Base-by-base conservation (phyloP, 768 basidiomycete species). In the Brasilioporus rufonigricans region DNA sequence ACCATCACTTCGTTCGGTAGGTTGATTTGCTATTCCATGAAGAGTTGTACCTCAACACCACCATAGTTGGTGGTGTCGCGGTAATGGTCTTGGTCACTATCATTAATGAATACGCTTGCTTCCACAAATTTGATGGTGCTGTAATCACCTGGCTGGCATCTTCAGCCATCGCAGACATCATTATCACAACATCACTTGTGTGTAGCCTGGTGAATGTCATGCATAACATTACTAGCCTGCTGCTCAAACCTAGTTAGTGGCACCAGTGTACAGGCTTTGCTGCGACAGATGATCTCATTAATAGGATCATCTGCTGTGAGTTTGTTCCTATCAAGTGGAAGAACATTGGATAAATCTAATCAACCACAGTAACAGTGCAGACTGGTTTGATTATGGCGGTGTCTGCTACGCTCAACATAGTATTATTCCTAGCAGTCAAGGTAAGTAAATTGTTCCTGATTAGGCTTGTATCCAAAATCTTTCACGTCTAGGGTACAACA, bases 231-330 rank as follows among this genome's bases (percentile, higher is more conserved):
- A 16, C 53, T 33, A 3, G 21, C n/a, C 14, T 31, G 26, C 1
- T 39, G 14, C 24, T 50, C 32, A 33, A 1, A 11, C 29, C 9
- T 18, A 2, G 16, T 47, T 48, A 80, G 79, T 60, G 66, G 38
- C 72, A 60, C 36, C 72, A 78, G 53, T 76, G 73, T 55, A 79
- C 77, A 0, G 78, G 78, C 12, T 76, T 77, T 53, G 56, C 66
- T 12, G 58, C 60, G 13, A 77, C 78, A 1, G 77, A 80, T 11
- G 43, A n/a, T n/a, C n/a, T n/a, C n/a, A n/a, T n/a, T n/a, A n/a
- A n/a, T n/a, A n/a, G n/a, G n/a, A n/a, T n/a, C 48, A 78, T 80
- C 50, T 61, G 74, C 50, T 23, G 73, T 77, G 48, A 31, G 69
- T 54, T 14, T 39, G 23, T 56, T 47, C 14, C 47, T 24, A 7